These are phyloP conservation scores for Ophiostoma piceae DNA, from an alignment of 2,329 filamentous ascomycete species.

Conservation along the genomic window DNA sequence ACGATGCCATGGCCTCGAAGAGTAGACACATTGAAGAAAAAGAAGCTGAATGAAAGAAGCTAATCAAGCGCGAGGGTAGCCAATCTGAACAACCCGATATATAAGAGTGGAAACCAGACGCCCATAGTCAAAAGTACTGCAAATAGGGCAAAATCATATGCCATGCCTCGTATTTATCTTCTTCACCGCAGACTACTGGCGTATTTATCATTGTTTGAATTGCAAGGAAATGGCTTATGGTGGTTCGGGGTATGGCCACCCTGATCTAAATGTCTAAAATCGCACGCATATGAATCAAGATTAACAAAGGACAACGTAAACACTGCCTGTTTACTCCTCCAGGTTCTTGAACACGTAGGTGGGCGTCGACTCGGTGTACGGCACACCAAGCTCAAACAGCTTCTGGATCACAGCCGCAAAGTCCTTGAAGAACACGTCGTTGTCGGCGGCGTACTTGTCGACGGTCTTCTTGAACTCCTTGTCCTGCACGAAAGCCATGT, in stretches of 20 bases:
- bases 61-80: no score
- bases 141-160: no score
- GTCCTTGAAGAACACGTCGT: constrained; percentile 87
- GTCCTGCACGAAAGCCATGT: constrained; percentile 82
- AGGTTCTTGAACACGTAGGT: constrained; percentile 60
- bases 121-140: no score
- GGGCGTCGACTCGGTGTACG: constrained; percentile 64
- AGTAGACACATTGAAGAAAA: no score
- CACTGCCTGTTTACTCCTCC: constrained; percentile 34
- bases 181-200: not conserved
- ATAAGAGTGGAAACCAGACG: not conserved
- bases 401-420: constrained; percentile 73
- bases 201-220: not conserved
- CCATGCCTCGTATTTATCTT: no score
- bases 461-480: constrained; percentile 76
- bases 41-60: no score
- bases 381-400: constrained; percentile 91
- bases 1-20: not conserved
- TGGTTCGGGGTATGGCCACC: constrained; percentile 3
- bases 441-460: constrained; percentile 86
- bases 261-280: constrained; percentile 8
- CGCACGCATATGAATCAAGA: constrained; percentile 9
- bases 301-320: not conserved
- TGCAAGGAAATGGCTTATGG: not conserved
- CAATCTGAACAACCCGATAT: not conserved